Percentiles rank a stretch among this genome's conserved stretches.
Evolutionary conservation across 2,329 filamentous ascomycete species (phyloP).

Genomic region (Trichoderma guizhouense): DNA sequence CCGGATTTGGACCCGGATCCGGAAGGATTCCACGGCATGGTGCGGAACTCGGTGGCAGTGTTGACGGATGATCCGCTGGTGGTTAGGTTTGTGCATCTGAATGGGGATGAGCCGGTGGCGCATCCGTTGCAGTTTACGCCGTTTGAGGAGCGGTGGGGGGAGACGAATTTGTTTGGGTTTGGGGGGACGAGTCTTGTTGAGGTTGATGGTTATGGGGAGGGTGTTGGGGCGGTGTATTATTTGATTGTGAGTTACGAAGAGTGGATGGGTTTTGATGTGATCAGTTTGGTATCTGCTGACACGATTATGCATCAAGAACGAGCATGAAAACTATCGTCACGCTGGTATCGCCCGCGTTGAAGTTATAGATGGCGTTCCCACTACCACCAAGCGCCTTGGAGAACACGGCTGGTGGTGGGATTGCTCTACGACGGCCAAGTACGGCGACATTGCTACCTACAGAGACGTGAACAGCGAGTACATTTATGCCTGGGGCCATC

Average conservation of each 20-base stretch:
- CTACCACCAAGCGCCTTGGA: conserved; percentile 31
- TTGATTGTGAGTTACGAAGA: conserved; percentile 31
- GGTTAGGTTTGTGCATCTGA: conserved; percentile 36
- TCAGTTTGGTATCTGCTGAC: neutral
- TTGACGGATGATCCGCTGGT: conserved; percentile 35
- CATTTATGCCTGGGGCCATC: conserved; percentile 38
- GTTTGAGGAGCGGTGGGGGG: conserved; percentile 35
- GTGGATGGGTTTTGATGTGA: neutral
- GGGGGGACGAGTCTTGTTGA: conserved; percentile 40
- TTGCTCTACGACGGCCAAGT: conserved; percentile 29
- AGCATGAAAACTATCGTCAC: conserved; percentile 33
- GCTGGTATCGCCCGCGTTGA: conserved; percentile 37
- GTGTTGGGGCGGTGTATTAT: conserved; percentile 34
- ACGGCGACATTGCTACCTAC: conserved; percentile 38
- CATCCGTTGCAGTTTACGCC: conserved; percentile 38
- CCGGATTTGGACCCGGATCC: conserved; percentile 27
- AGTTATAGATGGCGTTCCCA: conserved; percentile 32
- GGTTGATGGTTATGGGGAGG: conserved; percentile 25
- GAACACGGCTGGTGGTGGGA: conserved; percentile 36
- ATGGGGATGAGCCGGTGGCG: conserved; percentile 26
- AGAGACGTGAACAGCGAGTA: conserved; percentile 37
- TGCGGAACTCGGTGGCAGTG: conserved; percentile 36
- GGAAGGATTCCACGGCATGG: conserved; percentile 39
- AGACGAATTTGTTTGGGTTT: conserved; percentile 35
- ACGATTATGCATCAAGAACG: conserved; percentile 23